Evolutionary conservation across 352 stramenopile species (phyloP).

Genomic region (Sclerospora graminicola): DNA sequence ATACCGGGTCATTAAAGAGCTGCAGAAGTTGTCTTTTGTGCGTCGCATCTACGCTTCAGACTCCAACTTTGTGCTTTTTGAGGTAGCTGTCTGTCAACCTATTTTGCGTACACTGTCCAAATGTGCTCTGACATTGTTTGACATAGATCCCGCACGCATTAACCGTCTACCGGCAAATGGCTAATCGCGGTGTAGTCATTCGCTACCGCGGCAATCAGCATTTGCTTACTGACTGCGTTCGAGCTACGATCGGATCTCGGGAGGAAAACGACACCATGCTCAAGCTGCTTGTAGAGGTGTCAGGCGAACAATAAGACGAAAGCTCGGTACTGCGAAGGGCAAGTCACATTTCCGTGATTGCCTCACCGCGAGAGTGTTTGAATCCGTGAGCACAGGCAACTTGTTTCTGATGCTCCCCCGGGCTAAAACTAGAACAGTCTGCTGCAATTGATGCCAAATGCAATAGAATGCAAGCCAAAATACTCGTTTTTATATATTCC

Average conservation of each 20-base stretch:
- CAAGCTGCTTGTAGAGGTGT: slow-evolving; percentile 62
- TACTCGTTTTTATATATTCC: not conserved
- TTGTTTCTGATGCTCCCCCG: not conserved
- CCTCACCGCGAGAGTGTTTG: too few relatives aligned
- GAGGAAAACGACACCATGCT: slow-evolving; percentile 94
- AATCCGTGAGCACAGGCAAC: too few relatives aligned
- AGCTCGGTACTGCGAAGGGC: not conserved
- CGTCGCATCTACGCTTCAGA: slow-evolving; percentile 90
- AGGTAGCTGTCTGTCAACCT: slow-evolving; percentile 44
- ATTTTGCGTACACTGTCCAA: not conserved
- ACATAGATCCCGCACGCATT: slow-evolving; percentile 77
- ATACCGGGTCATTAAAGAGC: slow-evolving; percentile 54
- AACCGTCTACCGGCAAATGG: slow-evolving; percentile 92
- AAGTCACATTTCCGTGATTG: too few relatives aligned
- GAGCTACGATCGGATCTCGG: slow-evolving; percentile 89
- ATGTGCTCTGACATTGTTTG: slow-evolving; percentile 12
- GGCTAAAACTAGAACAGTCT: too few relatives aligned
- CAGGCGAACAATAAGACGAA: slow-evolving; percentile 33
- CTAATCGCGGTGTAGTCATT: slow-evolving; percentile 90
- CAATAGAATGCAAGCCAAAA: not conserved
- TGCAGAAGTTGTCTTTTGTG: slow-evolving; percentile 90
- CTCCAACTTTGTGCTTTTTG: slow-evolving; percentile 97
- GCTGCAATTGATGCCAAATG: not conserved
- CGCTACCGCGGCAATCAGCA: slow-evolving; percentile 95
- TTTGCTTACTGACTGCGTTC: slow-evolving; percentile 91